phyloP scores from a whole-genome alignment of 768 basidiomycete species.

The Russula emetica region DNA sequence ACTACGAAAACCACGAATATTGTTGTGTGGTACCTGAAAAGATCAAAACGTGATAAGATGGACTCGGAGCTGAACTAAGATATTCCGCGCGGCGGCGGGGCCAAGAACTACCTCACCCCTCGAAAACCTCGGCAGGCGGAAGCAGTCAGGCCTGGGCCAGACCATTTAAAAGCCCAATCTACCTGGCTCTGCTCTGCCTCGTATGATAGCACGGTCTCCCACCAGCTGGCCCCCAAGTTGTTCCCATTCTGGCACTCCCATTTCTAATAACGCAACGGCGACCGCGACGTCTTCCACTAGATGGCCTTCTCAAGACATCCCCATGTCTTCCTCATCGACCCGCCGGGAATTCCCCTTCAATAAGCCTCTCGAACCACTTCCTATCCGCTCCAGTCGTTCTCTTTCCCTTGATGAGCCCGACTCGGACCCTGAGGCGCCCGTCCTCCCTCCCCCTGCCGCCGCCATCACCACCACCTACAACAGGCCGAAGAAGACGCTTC shows the following conservation, averaged over 20 bases:
- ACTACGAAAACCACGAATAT: too few relatives aligned
- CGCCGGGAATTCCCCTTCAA: not conserved
- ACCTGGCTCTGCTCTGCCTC: not conserved
- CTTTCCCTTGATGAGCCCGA: conserved; percentile 9
- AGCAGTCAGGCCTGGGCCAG: not conserved
- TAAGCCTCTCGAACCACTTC: not conserved
- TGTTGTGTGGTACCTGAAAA: not conserved
- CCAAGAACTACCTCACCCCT: not conserved
- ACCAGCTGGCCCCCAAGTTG: conserved; percentile 10
- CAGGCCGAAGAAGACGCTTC: conserved; percentile 39
- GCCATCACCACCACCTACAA: conserved; percentile 29
- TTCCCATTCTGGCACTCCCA: conserved; percentile 2
- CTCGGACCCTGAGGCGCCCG: not conserved
- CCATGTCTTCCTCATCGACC: conserved; percentile 15
- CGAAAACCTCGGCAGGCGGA: not conserved
- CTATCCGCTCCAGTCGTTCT: not conserved
- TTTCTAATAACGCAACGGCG: conserved; percentile 9
- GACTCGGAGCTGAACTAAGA: not conserved
- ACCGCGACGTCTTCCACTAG: conserved; percentile 11
- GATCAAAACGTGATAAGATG: not conserved
- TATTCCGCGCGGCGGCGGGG: not conserved
- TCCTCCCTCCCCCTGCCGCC: conserved; percentile 22
- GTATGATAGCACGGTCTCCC: conserved; percentile 11
- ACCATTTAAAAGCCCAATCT: not conserved
- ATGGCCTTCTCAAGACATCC: conserved; percentile 23